phyloP scores from a whole-genome alignment of 805 yeast genomes.

The Tanozyma kutaoensis region DNA sequence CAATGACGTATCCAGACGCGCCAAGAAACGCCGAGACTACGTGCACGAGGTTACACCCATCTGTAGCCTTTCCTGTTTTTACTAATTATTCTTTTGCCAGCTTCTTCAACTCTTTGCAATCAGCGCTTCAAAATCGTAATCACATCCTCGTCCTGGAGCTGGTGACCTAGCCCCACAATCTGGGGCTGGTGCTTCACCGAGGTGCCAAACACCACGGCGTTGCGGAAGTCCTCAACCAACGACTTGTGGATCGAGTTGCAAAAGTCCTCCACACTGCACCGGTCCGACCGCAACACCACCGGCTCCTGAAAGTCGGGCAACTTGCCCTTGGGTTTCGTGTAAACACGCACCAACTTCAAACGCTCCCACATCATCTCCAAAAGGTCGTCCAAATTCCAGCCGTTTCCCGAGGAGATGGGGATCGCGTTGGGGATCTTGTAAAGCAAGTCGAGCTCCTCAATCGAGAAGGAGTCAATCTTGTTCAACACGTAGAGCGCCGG shows the following conservation, averaged over 20 bases:
- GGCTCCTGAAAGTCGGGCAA: slow-evolving; percentile 94
- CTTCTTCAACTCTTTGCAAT: too few species aligned
- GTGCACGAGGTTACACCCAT: too few species aligned
- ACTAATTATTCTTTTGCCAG: too few species aligned
- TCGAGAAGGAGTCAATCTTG: slow-evolving; percentile 89
- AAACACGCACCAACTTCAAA: slow-evolving; percentile 83
- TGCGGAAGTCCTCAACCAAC: slow-evolving; percentile 83
- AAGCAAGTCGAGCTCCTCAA: slow-evolving; percentile 83
- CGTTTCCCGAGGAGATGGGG: slow-evolving; percentile 90
- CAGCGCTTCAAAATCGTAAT: slow-evolving; percentile 88
- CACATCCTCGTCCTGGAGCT: slow-evolving; percentile 89
- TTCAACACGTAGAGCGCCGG: slow-evolving; percentile 93
- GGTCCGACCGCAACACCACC: slow-evolving; percentile 73
- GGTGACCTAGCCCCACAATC: slow-evolving; percentile 79
- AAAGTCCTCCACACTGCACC: slow-evolving; percentile 85
- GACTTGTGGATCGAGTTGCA: slow-evolving; percentile 95
- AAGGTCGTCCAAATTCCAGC: slow-evolving; percentile 95
- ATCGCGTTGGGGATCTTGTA: slow-evolving; percentile 94
- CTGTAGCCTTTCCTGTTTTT: too few species aligned
- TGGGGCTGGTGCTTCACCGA: slow-evolving; percentile 98
- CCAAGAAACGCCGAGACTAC: too few species aligned
- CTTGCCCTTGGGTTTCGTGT: slow-evolving; percentile 92
- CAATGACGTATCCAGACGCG: too few species aligned
- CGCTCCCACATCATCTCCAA: slow-evolving; percentile 93
- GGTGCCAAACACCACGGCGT: slow-evolving; percentile 85